Conservation (phyloP, 2,329 filamentous ascomycete genomes). For the Trichophyton equinum region DNA sequence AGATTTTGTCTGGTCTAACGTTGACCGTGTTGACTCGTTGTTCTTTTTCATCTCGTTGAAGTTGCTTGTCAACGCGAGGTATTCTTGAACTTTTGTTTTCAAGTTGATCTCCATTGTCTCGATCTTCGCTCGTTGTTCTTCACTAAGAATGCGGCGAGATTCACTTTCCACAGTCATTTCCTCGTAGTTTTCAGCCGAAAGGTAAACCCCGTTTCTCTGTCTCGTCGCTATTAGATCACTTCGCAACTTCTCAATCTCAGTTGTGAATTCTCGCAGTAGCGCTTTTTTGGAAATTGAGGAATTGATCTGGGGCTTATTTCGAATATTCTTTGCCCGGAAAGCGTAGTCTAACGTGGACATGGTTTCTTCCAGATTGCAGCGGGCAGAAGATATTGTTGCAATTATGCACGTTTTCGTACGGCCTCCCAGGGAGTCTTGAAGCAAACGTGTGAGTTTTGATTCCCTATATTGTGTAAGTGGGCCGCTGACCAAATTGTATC, state of each 20-base stretch:
- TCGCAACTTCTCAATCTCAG: constrained; percentile 89
- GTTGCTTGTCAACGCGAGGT: constrained; percentile 72
- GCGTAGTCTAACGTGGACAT: constrained; percentile 97
- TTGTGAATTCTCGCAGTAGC: constrained; percentile 74
- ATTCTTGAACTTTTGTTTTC: constrained; percentile 84
- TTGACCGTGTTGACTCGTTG: constrained; percentile 60
- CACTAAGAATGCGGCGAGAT: constrained; percentile 75
- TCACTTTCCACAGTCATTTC: constrained; percentile 87
- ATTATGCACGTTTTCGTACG: constrained; percentile 98
- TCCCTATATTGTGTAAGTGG: constrained; percentile 44
- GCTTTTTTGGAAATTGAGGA: constrained; percentile 88
- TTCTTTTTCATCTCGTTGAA: constrained; percentile 86
- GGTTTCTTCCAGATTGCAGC: constrained; percentile 91
- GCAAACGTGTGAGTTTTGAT: constrained; percentile 83
- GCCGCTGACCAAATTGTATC: background rate
- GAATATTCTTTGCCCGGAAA: constrained; percentile 95
- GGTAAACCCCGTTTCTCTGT: constrained; percentile 87
- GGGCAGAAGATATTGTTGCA: constrained; percentile 85
- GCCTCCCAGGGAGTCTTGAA: constrained; percentile 93
- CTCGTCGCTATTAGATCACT: constrained; percentile 84
- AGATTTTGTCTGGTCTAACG: constrained; percentile 66
- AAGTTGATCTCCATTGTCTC: constrained; percentile 84
- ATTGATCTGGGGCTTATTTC: constrained; percentile 94
- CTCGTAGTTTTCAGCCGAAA: constrained; percentile 79
- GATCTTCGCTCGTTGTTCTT: constrained; percentile 85